These are phyloP conservation scores for Spathaspora sp. DNA, from an alignment of 805 yeast species.

Conservation along the genomic window DNA sequence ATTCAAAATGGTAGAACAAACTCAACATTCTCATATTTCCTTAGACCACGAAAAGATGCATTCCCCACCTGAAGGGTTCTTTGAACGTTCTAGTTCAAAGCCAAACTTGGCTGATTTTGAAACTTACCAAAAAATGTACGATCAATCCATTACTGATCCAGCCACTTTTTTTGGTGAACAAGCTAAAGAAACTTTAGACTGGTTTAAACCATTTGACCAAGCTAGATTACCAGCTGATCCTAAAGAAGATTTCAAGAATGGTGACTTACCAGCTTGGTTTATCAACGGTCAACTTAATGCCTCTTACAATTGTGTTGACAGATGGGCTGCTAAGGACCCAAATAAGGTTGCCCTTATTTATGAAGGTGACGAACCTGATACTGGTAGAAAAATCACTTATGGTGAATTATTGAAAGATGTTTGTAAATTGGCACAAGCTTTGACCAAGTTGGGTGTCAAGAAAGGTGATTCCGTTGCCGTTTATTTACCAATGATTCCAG, in stretches of 20 bases:
- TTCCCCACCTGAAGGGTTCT: slow-evolving; percentile 37
- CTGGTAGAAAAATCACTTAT: slow-evolving; percentile 73
- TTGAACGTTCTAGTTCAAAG: slow-evolving; percentile 40
- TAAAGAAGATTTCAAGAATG: slow-evolving; percentile 50
- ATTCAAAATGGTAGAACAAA: slow-evolving; percentile 9
- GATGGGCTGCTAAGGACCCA: slow-evolving; percentile 89
- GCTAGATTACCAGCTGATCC: slow-evolving; percentile 45
- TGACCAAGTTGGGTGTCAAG: slow-evolving; percentile 78
- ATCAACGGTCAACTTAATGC: slow-evolving; percentile 92
- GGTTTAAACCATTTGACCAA: slow-evolving; percentile 50
- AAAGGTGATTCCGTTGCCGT: slow-evolving; percentile 97
- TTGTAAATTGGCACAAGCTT: slow-evolving; percentile 79
- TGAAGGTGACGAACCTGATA: slow-evolving; percentile 88
- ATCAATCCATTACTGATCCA: slow-evolving; percentile 56
- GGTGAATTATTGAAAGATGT: slow-evolving; percentile 84
- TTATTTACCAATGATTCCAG: slow-evolving; percentile 97
- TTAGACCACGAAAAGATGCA: slow-evolving; percentile 30
- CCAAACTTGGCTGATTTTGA: slow-evolving; percentile 49
- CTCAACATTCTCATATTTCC: slow-evolving; percentile 17
- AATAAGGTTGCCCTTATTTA: slow-evolving; percentile 79
- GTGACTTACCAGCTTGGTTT: slow-evolving; percentile 87
- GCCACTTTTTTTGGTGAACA: slow-evolving; percentile 50
- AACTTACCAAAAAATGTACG: slow-evolving; percentile 47
- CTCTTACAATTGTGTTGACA: slow-evolving; percentile 87
- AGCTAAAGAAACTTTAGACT: slow-evolving; percentile 47